Evolutionary conservation across 768 basidiomycete genomes (phyloP), one percentile per base, ranked within the genome.

Genomic region (Termitomyces sp.): DNA sequence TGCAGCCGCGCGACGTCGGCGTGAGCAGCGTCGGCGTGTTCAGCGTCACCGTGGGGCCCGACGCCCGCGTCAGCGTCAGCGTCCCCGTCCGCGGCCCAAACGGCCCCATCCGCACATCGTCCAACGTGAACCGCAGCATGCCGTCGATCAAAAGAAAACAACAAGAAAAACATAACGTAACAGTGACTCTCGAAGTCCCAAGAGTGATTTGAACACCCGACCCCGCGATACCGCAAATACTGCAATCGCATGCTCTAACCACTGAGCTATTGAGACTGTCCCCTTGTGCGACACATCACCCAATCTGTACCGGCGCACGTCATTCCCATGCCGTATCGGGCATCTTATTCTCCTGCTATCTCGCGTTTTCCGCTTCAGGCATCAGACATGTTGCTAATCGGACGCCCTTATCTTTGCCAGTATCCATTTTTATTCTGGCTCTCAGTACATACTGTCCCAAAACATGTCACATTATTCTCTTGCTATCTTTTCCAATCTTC

Each of bases 1-100:
- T 75, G 27, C 86, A 74, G 0, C 91, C 91, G 14, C 91, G 83
- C 42, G 86, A 86, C 4, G 89, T 89, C 3, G 77, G 68, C 0
- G 83, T 76, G 25, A 90, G 66, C 44, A 88, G 57, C 3, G 77
- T 79, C 0, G 91, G 91, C 0, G 90, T 91, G 32, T 70, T 63
- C 19, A 89, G 73, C 12, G 74, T 66, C 42, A 81, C 5, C 66
- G 14, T 63, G 23, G 5, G 59, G 61, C 40, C 59, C 55, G 37
- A 57, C 3, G 52, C 53, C 3, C 59, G 59, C 1, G 30, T n/a
- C 27, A 74, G 58, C 4, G 64, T 50, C 11, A 75, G 56, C 0
- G 56, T 67, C 2, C 78, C 78, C 0, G 73, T 57, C 9, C 78
- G 64, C 1, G 77, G 72, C 0, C 72, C 75, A 58, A 72, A 72